Conservation (phyloP, 192 early-diverging fungal species). For the Coemansia aciculifera region DNA sequence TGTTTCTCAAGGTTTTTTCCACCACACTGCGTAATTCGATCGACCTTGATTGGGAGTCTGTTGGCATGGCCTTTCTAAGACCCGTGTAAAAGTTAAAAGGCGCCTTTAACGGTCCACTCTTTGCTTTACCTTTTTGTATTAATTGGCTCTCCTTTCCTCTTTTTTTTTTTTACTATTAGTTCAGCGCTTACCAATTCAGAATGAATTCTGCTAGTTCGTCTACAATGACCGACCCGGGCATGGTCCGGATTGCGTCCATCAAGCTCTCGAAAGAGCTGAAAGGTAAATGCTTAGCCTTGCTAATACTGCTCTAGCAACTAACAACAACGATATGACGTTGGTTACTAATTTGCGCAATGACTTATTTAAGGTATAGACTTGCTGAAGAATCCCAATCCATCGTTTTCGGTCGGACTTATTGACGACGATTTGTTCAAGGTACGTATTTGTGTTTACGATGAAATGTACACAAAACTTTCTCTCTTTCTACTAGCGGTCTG, state of each 20-base stretch:
- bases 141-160: not conserved
- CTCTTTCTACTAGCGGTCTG: not conserved
- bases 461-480: not conserved
- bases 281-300: conserved; percentile 13
- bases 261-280: conserved; percentile 39
- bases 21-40: too few species aligned
- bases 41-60: too few species aligned
- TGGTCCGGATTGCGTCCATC: conserved; percentile 15
- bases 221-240: not conserved
- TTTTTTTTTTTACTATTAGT: not conserved
- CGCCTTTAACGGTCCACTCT: not conserved
- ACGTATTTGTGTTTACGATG: conserved; percentile 18
- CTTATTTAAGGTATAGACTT: conserved; percentile 61
- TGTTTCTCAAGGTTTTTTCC: too few species aligned
- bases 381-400: conserved; percentile 66
- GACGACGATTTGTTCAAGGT: conserved; percentile 88
- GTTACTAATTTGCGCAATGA: not conserved
- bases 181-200: not conserved
- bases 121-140: not conserved
- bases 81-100: not conserved
- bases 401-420: conserved; percentile 90
- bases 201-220: not conserved
- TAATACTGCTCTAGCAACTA: not conserved
- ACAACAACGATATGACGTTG: not conserved
- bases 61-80: too few species aligned